Evolutionary conservation across 306 rosid genomes (phyloP).

Genomic region (Sindora glabra): DNA sequence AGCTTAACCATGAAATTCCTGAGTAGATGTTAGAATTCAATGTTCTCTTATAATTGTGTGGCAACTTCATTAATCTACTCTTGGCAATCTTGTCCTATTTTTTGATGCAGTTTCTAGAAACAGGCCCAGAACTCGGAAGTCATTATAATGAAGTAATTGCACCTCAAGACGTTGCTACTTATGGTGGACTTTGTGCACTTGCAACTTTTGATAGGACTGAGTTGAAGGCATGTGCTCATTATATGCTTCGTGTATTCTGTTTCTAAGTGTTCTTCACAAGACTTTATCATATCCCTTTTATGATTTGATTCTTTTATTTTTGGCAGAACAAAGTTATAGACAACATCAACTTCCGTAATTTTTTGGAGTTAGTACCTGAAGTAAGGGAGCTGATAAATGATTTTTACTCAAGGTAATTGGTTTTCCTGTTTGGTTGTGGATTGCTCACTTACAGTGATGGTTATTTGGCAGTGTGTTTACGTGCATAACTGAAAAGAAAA

Average conservation of each 20-base stretch:
- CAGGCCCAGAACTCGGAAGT: constrained; percentile 66
- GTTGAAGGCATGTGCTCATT: constrained; percentile 59
- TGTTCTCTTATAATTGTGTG: background rate
- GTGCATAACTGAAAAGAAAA: background rate
- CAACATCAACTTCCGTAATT: constrained; percentile 76
- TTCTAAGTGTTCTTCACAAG: background rate
- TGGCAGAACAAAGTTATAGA: constrained; percentile 93
- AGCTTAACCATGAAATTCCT: background rate
- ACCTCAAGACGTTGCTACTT: constrained; percentile 93
- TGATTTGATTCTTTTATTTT: constrained; percentile 21
- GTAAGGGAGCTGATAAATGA: constrained; percentile 92
- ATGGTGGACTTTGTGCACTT: constrained; percentile 98
- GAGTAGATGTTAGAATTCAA: background rate
- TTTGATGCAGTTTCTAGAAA: constrained; percentile 74
- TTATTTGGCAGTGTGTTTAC: no score
- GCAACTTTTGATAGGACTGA: constrained; percentile 92
- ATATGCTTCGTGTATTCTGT: no score
- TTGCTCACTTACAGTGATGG: no score
- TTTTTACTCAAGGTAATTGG: constrained; percentile 79
- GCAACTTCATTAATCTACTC: constrained; percentile 1
- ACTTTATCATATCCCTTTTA: constrained; percentile 8
- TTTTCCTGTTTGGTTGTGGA: background rate
- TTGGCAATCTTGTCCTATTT: constrained; percentile 4
- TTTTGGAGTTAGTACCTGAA: constrained; percentile 95
- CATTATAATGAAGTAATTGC: constrained; percentile 92